Evolutionary conservation across 768 basidiomycete genomes (phyloP).

Genomic region (Russula sp.): DNA sequence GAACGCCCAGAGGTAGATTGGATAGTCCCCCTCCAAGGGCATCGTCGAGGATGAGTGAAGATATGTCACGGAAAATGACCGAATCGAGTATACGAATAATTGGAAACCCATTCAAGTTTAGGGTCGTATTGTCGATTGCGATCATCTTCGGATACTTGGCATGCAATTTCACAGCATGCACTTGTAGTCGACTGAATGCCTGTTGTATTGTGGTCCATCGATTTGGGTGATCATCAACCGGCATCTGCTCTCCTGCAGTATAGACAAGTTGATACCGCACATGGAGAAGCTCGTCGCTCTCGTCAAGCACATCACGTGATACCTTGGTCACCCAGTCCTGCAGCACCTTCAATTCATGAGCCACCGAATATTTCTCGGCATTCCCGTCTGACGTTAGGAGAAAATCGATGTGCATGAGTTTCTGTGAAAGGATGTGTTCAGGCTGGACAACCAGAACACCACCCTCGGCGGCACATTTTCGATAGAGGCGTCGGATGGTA

Average conservation of each 20-base stretch:
- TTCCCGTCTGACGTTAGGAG: constrained; percentile 29
- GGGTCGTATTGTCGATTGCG: background rate
- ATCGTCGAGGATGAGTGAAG: constrained; percentile 6
- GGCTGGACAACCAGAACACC: constrained; percentile 53
- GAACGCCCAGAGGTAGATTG: constrained; percentile 4
- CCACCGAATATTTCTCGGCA: background rate
- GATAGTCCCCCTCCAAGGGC: constrained; percentile 7
- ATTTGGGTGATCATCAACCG: constrained; percentile 43
- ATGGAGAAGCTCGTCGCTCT: constrained; percentile 41
- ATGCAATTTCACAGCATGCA: constrained; percentile 15
- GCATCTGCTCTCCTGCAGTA: constrained; percentile 40
- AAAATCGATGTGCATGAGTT: constrained; percentile 45
- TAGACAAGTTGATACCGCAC: constrained; percentile 51
- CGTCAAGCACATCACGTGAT: constrained; percentile 24
- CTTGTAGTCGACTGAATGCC: constrained; percentile 38
- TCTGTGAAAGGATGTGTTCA: constrained; percentile 52
- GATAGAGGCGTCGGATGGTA: constrained; percentile 37
- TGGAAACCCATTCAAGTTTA: constrained; percentile 2
- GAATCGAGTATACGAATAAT: constrained; percentile 9
- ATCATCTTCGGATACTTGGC: background rate
- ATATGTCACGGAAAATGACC: background rate
- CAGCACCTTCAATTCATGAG: background rate
- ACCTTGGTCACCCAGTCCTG: constrained; percentile 7
- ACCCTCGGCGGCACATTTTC: constrained; percentile 40
- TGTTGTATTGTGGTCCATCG: constrained; percentile 46